Evolutionary conservation across 345 rosid species (phyloP).

Genomic region (Brassica rapa): DNA sequence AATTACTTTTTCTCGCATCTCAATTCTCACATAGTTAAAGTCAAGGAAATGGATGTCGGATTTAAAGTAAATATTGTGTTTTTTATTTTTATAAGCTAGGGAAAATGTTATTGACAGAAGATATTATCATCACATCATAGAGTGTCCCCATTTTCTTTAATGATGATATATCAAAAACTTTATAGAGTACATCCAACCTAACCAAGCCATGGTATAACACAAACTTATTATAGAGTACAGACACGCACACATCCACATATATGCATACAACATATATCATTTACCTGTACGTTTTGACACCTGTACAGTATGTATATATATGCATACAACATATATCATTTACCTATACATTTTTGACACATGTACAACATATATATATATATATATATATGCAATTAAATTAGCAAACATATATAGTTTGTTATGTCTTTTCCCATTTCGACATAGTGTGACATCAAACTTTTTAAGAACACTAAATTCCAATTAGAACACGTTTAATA

Average conservation of each 20-base stretch:
- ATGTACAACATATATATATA: not conserved
- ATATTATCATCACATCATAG: constrained; percentile 40
- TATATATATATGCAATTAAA: constrained; percentile 9
- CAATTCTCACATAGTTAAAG: not conserved
- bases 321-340: not conserved
- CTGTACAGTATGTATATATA: not conserved
- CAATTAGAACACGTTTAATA: constrained; percentile 22
- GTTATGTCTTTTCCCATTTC: constrained; percentile 31
- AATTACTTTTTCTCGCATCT: not conserved
- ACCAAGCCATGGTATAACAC: constrained; percentile 25
- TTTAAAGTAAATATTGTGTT: not conserved
- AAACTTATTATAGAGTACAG: constrained; percentile 9
- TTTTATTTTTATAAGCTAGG: not conserved
- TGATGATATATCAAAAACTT: constrained; percentile 33
- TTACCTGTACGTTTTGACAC: not conserved
- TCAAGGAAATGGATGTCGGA: not conserved
- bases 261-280: not conserved
- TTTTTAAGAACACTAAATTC: constrained; percentile 30
- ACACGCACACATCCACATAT: not conserved
- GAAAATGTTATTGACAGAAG: constrained; percentile 25
- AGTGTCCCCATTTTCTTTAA: constrained; percentile 33
- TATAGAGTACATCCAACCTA: constrained; percentile 44
- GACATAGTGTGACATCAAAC: constrained; percentile 25
- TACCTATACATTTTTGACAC: not conserved
- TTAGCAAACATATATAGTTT: constrained; percentile 8